phyloP scores from a whole-genome alignment of 257 asterid genomes.

The Rhazya stricta region DNA sequence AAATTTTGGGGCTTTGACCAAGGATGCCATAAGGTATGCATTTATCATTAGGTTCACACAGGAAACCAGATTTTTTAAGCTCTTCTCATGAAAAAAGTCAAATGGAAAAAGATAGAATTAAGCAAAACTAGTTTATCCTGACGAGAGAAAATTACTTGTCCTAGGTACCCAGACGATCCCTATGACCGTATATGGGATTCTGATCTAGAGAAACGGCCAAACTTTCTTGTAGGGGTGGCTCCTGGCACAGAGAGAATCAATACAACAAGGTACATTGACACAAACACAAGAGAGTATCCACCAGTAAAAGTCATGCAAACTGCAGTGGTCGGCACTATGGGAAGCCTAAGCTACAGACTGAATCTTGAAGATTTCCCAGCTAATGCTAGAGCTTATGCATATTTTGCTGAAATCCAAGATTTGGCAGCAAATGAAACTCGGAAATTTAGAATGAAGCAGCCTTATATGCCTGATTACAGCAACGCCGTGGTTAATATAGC shows the following conservation, averaged over 20 bases:
- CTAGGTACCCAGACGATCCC: slow-evolving; percentile 92
- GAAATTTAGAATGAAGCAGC: slow-evolving; percentile 79
- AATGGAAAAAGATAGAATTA: background rate
- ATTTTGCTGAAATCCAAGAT: slow-evolving; percentile 86
- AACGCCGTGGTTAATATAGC: slow-evolving; percentile 91
- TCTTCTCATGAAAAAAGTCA: background rate
- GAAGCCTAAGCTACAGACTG: slow-evolving; percentile 65
- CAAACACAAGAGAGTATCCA: slow-evolving; percentile 86
- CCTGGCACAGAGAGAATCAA: slow-evolving; percentile 81
- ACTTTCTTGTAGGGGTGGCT: slow-evolving; percentile 89
- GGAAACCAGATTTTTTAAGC: background rate
- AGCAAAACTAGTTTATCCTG: background rate
- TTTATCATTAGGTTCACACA: background rate
- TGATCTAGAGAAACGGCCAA: slow-evolving; percentile 67
- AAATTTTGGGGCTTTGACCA: slow-evolving; percentile 72
- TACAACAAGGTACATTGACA: slow-evolving; percentile 48
- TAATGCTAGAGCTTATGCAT: slow-evolving; percentile 82
- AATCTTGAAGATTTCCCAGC: slow-evolving; percentile 96
- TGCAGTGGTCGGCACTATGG: slow-evolving; percentile 77
- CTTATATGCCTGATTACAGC: slow-evolving; percentile 74
- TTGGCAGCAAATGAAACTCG: slow-evolving; percentile 58
- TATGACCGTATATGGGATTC: slow-evolving; percentile 97
- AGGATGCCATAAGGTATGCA: slow-evolving; percentile 55
- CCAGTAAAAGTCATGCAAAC: slow-evolving; percentile 95
- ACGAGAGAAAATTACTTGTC: slow-evolving; percentile 12